phyloP scores from a whole-genome alignment of 257 asterid species.

The Salvia miltiorrhiza region DNA sequence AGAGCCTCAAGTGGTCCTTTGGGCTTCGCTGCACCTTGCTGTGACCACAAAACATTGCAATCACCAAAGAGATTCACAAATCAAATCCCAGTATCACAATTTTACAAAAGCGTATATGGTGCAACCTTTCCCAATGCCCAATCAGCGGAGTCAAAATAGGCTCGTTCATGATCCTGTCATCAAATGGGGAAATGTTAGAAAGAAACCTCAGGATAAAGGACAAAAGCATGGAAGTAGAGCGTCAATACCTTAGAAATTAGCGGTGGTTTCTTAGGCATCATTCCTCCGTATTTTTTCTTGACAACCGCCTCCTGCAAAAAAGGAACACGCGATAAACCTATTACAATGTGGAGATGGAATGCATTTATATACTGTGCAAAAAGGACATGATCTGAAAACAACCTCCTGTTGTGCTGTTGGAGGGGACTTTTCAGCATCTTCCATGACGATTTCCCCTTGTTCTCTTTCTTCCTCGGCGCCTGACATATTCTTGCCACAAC shows the following conservation, averaged over 20 bases:
- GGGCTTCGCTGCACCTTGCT: slow-evolving; percentile 97
- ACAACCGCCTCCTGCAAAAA: slow-evolving; percentile 61
- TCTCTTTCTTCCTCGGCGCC: slow-evolving; percentile 61
- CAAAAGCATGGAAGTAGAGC: slow-evolving; percentile 8
- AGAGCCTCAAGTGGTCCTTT: slow-evolving; percentile 99
- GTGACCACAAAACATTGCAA: slow-evolving; percentile 24
- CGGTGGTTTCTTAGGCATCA: slow-evolving; percentile 92
- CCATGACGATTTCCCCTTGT: slow-evolving; percentile 42
- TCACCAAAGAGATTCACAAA: neutral
- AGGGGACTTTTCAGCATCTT: slow-evolving; percentile 42
- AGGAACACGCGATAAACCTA: neutral
- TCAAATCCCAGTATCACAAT: slow-evolving; percentile 11
- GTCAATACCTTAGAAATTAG: slow-evolving; percentile 72
- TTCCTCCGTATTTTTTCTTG: slow-evolving; percentile 91
- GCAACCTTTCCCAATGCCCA: slow-evolving; percentile 99
- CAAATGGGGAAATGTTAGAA: slow-evolving; percentile 15
- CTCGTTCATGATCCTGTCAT: slow-evolving; percentile 95
- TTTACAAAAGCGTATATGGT: slow-evolving; percentile 5
- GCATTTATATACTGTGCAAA: neutral
- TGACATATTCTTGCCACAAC: slow-evolving; percentile 49
- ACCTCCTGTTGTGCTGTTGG: slow-evolving; percentile 64
- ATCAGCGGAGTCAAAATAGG: slow-evolving; percentile 98
- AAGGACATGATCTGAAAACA: slow-evolving; percentile 25
- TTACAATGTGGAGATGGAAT: slow-evolving; percentile 8
- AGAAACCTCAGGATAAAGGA: neutral